Base-by-base conservation (phyloP, 2,329 filamentous ascomycete species). In the Volutella citrinella region DNA sequence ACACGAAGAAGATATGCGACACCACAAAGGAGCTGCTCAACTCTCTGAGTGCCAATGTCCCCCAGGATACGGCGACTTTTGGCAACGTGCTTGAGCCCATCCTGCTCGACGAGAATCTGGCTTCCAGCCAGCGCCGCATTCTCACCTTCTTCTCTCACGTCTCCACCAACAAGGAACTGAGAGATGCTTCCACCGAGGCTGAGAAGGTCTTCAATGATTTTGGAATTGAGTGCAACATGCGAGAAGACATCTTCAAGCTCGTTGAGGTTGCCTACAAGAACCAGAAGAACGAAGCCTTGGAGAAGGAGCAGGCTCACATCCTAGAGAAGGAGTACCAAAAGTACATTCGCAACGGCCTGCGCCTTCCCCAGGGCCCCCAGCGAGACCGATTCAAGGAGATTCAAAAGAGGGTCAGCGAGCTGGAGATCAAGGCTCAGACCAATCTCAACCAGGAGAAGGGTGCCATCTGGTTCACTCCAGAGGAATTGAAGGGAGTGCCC, bases 331-430 rank as follows among this genome's bases (percentile, higher is more conserved):
- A 89, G 52, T 76, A 83, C 51, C 87, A 87, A 63, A 76, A 72
- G 43, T 91, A 86, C 60, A 81, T 91, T 51, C 74, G 78, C 34
- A 89, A 88, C 58, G 87, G 87, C 11, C 66, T 93, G 28, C 79
- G 79, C 5, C 67, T 93, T 30, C 80, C 84, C 3, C 76, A 77
- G 16, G 85, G 84, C 2, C 67, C 74, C 5, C 69, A 88, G 65
- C 68, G 85, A 42, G 85, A 89, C 49, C 77, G 85, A 27, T 91
- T 91, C 74, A 91, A 89, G 69, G 84, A 84, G 61, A 89, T 91
- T 64, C 87, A 88, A 74, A 87, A 87, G 71, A 70, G 84, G 10
- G 68, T 93, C 36, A 85, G 80, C 46, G 76, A 84, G 57, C 75
- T 91, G 48, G 72, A 76, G 53, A 89, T 90, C 40, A 71, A 80